Percentiles rank a stretch among this genome's conserved stretches.
Conservation (phyloP, 2,329 filamentous ascomycete genomes). For the Periconia macrospinosa region DNA sequence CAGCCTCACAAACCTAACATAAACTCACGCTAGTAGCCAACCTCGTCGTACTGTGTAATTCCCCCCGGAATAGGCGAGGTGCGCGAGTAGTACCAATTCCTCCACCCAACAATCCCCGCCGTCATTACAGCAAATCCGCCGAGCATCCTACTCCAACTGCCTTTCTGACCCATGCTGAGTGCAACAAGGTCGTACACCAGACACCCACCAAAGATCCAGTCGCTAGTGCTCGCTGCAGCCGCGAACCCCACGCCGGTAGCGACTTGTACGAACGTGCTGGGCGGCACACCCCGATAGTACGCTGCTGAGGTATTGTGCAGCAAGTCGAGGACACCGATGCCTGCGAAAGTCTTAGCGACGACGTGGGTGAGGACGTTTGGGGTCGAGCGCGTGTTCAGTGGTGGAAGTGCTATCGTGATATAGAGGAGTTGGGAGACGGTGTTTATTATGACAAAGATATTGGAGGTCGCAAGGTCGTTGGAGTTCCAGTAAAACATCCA, state of each 20-base stretch:
- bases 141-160: constrained; percentile 55
- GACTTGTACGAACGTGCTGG: constrained; percentile 52
- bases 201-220: constrained; percentile 64
- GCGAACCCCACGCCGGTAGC: constrained; percentile 59
- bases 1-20: constrained; percentile 25
- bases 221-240: constrained; percentile 51
- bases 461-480: constrained; percentile 53
- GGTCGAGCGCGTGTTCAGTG: constrained; percentile 54
- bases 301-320: constrained; percentile 62
- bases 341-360: constrained; percentile 62
- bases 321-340: constrained; percentile 62
- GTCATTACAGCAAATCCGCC: constrained; percentile 55
- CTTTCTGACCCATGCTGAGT: constrained; percentile 56
- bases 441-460: constrained; percentile 60
- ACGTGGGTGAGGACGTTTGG: constrained; percentile 60
- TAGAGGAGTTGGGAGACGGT: constrained; percentile 59
- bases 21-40: constrained; percentile 14
- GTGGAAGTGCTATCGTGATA: constrained; percentile 51
- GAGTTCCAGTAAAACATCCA: constrained; percentile 68
- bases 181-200: constrained; percentile 62
- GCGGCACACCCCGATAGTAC: constrained; percentile 55
- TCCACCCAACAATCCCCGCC: constrained; percentile 57
- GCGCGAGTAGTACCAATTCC: constrained; percentile 50
- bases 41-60: background rate
- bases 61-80: background rate